Percentiles rank a stretch among this genome's conserved stretches.
Evolutionary conservation across 2,329 filamentous ascomycete species (phyloP).

Genomic region (Dissoconium aciculare): DNA sequence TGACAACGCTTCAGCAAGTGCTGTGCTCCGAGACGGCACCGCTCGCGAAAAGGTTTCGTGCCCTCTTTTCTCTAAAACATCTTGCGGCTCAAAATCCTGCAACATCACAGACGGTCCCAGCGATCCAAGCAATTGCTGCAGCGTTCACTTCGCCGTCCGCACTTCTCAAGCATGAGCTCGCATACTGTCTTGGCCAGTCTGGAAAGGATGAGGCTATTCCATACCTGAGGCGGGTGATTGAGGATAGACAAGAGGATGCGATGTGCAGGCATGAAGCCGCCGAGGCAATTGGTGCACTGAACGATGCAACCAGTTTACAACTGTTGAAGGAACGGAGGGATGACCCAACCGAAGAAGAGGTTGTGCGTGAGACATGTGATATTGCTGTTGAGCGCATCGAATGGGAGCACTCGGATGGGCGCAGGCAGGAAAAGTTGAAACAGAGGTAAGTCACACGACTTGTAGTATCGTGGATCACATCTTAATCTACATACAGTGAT

Average conservation of each 20-base stretch:
- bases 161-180: constrained; percentile 87
- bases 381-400: constrained; percentile 87
- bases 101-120: constrained; percentile 43
- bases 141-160: constrained; percentile 74
- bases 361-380: constrained; percentile 90
- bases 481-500: constrained; percentile 47
- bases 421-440: constrained; percentile 61
- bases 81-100: constrained; percentile 54
- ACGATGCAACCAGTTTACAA: constrained; percentile 56
- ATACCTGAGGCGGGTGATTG: constrained; percentile 57
- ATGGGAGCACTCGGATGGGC: constrained; percentile 69
- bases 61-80: constrained; percentile 94
- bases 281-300: constrained; percentile 81
- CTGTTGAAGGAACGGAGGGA: constrained; percentile 62
- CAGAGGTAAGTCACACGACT: constrained; percentile 61
- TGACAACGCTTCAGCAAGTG: constrained; percentile 54
- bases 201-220: constrained; percentile 60
- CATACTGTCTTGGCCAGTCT: constrained; percentile 91
- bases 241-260: constrained; percentile 66
- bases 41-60: constrained; percentile 80
- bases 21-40: constrained; percentile 68
- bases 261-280: constrained; percentile 97
- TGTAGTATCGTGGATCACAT: too few species aligned
- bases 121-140: constrained; percentile 71
- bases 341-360: constrained; percentile 57